Percentiles rank a stretch among this genome's conserved stretches.
Conservation (phyloP, 169 alveolate genomes). For the Plasmodium gaboni region DNA sequence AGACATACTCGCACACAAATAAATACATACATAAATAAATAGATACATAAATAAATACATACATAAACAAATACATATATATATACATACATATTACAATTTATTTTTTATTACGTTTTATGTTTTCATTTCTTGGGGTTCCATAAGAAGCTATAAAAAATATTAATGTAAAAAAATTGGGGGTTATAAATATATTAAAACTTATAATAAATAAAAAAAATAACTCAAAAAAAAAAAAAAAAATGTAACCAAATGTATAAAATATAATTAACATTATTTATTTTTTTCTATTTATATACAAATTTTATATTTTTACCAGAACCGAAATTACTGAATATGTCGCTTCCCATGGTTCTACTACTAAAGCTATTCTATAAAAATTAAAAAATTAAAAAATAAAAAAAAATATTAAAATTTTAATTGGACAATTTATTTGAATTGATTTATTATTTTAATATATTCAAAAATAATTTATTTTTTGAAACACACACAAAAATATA, state of each 20-base stretch:
- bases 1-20: neutral
- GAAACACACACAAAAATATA: neutral
- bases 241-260: slow-evolving; percentile 3
- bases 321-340: slow-evolving; percentile 25
- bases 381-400: neutral
- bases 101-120: slow-evolving; percentile 23
- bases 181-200: neutral
- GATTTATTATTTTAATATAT: neutral
- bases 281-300: too few species aligned
- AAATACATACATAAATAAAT: neutral
- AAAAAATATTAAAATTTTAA: too few species aligned
- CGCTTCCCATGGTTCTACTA: slow-evolving; percentile 23
- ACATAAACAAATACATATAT: neutral
- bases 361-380: slow-evolving; percentile 11
- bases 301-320: slow-evolving; percentile 1
- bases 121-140: neutral
- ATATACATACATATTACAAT: neutral
- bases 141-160: slow-evolving; percentile 8
- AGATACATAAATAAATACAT: neutral
- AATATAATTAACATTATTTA: neutral
- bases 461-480: neutral
- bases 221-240: neutral
- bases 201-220: neutral
- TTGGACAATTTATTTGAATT: neutral
- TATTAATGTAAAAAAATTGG: neutral